These are phyloP conservation scores for Helotiales sp. DNA, from an alignment of 2,329 filamentous ascomycete genomes.

Conservation along the genomic window DNA sequence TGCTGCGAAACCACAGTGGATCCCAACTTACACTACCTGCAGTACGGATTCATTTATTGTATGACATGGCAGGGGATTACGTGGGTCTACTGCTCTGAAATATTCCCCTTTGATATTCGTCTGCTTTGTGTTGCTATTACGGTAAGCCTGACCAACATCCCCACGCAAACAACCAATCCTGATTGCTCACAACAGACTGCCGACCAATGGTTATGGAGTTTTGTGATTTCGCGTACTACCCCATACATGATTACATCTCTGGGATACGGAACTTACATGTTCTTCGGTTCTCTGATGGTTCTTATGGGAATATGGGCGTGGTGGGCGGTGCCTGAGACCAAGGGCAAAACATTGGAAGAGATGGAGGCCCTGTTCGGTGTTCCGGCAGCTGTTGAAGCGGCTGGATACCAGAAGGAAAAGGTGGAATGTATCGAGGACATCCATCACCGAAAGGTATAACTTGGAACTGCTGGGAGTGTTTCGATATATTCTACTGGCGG, in stretches of 20 bases:
- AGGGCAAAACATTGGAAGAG: conserved; percentile 50
- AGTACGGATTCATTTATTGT: conserved; percentile 50
- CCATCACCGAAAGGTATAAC: not conserved
- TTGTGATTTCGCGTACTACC: conserved; percentile 36
- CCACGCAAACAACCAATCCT: conserved; percentile 23
- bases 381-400: conserved; percentile 4
- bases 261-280: conserved; percentile 52
- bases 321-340: conserved; percentile 52
- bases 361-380: conserved; percentile 49
- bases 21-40: not conserved
- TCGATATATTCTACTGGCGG: not conserved
- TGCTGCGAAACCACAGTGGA: not conserved
- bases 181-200: conserved; percentile 10
- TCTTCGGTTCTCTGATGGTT: conserved; percentile 50
- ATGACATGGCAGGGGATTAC: conserved; percentile 51
- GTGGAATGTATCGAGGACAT: not conserved
- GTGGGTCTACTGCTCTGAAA: conserved; percentile 49
- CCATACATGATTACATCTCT: conserved; percentile 47
- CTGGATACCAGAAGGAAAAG: not conserved
- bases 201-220: conserved; percentile 39
- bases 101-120: conserved; percentile 49
- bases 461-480: not conserved
- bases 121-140: conserved; percentile 15
- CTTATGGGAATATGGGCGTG: conserved; percentile 47
- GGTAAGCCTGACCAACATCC: conserved; percentile 23